Percentiles rank a stretch among this genome's conserved stretches.
Evolutionary conservation across 2,329 filamentous ascomycete genomes (phyloP).

Genomic region (Fusarium sp.): DNA sequence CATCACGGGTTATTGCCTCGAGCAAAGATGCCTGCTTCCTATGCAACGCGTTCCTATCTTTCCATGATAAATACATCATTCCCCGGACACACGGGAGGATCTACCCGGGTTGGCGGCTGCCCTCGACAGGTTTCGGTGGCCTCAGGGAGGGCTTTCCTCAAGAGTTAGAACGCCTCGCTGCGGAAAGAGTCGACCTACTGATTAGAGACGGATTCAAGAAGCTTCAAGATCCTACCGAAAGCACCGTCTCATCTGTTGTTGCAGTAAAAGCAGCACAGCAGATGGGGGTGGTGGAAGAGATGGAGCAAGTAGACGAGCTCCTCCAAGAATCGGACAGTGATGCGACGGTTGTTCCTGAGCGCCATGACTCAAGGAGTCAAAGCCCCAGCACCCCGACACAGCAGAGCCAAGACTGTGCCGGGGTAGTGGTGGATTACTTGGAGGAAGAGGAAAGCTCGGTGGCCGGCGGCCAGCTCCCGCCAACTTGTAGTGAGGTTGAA

Average conservation of each 20-base stretch:
- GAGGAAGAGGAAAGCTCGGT: too few species aligned
- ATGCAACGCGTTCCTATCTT: slow-evolving; percentile 37
- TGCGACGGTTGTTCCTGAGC: slow-evolving; percentile 3
- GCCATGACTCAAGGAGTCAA: neutral
- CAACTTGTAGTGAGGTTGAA: neutral
- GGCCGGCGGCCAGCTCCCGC: too few species aligned
- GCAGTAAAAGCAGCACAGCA: neutral
- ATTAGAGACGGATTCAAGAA: neutral
- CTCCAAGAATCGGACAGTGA: neutral
- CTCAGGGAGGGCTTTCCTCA: slow-evolving; percentile 4
- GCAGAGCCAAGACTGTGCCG: neutral
- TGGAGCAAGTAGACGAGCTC: neutral
- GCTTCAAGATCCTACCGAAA: slow-evolving; percentile 12
- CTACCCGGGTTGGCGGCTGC: slow-evolving; percentile 38
- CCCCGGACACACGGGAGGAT: slow-evolving; percentile 37
- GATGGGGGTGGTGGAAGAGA: neutral
- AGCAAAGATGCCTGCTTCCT: slow-evolving; percentile 43
- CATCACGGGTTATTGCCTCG: slow-evolving; percentile 38
- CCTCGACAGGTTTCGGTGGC: slow-evolving; percentile 3
- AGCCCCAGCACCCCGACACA: neutral
- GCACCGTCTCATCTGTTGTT: slow-evolving; percentile 8
- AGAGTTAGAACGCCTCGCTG: slow-evolving; percentile 19
- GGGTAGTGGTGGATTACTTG: neutral
- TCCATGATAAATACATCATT: slow-evolving; percentile 18
- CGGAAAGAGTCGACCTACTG: slow-evolving; percentile 10